Evolutionary conservation across 1,284 basidiomycete genomes (phyloP).

Genomic region (Phylloboletellus chloephorus): DNA sequence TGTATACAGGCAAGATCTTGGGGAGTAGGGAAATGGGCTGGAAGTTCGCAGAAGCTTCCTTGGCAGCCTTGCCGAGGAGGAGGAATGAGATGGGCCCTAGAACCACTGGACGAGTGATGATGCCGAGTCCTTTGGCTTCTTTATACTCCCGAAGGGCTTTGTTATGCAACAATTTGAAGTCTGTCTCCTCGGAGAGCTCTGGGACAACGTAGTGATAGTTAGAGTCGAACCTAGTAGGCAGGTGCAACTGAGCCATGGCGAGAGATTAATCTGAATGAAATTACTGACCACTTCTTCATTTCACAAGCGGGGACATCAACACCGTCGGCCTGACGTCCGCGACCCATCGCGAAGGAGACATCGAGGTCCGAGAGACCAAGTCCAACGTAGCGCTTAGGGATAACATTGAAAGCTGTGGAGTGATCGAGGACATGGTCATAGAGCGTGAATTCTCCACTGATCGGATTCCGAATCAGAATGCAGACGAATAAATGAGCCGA

Average conservation of each 20-base stretch:
- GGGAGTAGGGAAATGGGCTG: slow-evolving; percentile 87
- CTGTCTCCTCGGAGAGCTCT: slow-evolving; percentile 87
- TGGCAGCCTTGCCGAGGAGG: slow-evolving; percentile 85
- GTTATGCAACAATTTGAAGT: slow-evolving; percentile 96
- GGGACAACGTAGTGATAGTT: slow-evolving; percentile 99
- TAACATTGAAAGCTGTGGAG: slow-evolving; percentile 94
- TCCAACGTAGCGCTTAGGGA: slow-evolving; percentile 91
- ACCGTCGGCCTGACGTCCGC: slow-evolving; percentile 90
- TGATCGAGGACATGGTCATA: slow-evolving; percentile 99
- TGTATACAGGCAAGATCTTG: slow-evolving; percentile 91
- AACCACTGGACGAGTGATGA: slow-evolving; percentile 92
- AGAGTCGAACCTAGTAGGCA: slow-evolving; percentile 83
- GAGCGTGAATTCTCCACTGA: slow-evolving; percentile 94
- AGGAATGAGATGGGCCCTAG: slow-evolving; percentile 97
- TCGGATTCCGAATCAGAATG: slow-evolving; percentile 25
- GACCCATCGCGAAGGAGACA: slow-evolving; percentile 98
- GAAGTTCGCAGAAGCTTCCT: slow-evolving; percentile 83
- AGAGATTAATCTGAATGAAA: slow-evolving; percentile 5
- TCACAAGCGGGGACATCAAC: slow-evolving; percentile 98
- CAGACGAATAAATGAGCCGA: slow-evolving; percentile 12
- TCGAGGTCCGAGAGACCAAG: slow-evolving; percentile 88
- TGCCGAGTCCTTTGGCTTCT: slow-evolving; percentile 89
- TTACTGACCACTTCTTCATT: slow-evolving; percentile 95
- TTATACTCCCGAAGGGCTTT: slow-evolving; percentile 93
- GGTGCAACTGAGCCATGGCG: slow-evolving; percentile 12